phyloP scores from a whole-genome alignment of 108 stramenopile genomes.

The Stephanodiscus minutulus region DNA sequence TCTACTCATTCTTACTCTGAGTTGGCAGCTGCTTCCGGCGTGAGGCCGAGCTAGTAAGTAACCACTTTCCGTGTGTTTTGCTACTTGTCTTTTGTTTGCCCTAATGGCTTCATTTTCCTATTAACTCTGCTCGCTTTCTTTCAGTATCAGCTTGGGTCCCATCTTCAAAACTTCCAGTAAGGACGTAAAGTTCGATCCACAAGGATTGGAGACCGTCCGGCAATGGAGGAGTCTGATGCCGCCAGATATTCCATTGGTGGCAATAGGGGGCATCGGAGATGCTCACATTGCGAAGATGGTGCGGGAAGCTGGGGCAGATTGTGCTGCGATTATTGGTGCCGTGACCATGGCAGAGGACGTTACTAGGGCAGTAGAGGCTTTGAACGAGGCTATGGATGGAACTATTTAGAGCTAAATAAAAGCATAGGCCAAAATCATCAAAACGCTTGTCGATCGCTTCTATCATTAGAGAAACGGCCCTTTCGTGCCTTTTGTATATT shows the following conservation, averaged over 20 bases:
- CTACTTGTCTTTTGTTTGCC: neutral
- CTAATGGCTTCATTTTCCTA: neutral
- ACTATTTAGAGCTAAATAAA: neutral
- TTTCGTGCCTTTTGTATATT: neutral
- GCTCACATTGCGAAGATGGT: constrained; percentile 67
- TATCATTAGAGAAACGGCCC: too few species aligned
- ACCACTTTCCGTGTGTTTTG: neutral
- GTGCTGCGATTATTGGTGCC: constrained; percentile 89
- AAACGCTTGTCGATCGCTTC: too few species aligned
- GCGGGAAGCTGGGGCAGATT: constrained; percentile 81
- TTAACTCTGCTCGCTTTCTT: too few species aligned
- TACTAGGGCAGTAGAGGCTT: constrained; percentile 43
- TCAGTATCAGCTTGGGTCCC: constrained; percentile 82
- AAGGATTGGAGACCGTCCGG: constrained; percentile 75
- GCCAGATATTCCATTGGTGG: constrained; percentile 76
- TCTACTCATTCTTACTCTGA: constrained; percentile 93
- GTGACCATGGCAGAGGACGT: constrained; percentile 76
- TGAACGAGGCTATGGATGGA: constrained; percentile 69
- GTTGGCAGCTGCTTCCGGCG: constrained; percentile 81
- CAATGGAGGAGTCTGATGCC: constrained; percentile 86
- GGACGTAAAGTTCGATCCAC: constrained; percentile 83
- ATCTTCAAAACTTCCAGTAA: constrained; percentile 88
- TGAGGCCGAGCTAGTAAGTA: constrained; percentile 72
- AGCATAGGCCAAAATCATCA: neutral
- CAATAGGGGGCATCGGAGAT: constrained; percentile 87